phyloP scores from a whole-genome alignment of 768 basidiomycete genomes.

The Leccinum imitatum region DNA sequence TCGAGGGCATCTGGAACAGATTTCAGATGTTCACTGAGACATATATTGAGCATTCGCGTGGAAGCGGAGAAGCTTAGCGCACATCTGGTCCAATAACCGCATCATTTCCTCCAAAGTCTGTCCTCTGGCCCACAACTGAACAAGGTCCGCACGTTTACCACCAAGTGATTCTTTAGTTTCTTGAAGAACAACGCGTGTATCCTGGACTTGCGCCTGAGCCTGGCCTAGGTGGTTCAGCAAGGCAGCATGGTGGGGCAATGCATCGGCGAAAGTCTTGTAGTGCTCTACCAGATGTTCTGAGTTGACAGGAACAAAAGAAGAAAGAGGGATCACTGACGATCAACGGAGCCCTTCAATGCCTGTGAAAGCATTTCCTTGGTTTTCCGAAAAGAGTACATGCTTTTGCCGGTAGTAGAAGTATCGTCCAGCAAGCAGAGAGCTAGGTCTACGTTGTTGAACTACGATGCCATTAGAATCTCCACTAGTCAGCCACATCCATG shows the following conservation, averaged over 20 bases:
- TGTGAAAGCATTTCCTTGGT: constrained; percentile 77
- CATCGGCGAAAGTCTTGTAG: constrained; percentile 93
- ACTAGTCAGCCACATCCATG: neutral
- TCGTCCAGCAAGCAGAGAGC: constrained; percentile 87
- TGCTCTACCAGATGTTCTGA: constrained; percentile 54
- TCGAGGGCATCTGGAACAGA: constrained; percentile 90
- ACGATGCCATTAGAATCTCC: constrained; percentile 11
- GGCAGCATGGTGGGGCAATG: constrained; percentile 85
- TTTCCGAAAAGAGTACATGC: constrained; percentile 71
- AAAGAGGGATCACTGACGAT: constrained; percentile 53
- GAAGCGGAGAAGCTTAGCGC: constrained; percentile 28
- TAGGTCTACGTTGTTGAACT: constrained; percentile 95
- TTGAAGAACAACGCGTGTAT: constrained; percentile 66
- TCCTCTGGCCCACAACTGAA: constrained; percentile 84
- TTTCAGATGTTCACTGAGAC: constrained; percentile 79
- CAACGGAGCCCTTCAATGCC: constrained; percentile 84
- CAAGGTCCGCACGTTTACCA: constrained; percentile 83
- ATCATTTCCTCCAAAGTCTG: constrained; percentile 96
- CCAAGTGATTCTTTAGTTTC: constrained; percentile 81
- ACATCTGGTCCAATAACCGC: constrained; percentile 93
- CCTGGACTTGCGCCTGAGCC: constrained; percentile 72
- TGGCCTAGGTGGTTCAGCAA: constrained; percentile 69
- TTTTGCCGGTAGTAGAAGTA: constrained; percentile 63
- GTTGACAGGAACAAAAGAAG: neutral
- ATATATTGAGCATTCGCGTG: constrained; percentile 17